Base-by-base conservation (phyloP, 345 rosid species). In the Streptanthus diversifolius region DNA sequence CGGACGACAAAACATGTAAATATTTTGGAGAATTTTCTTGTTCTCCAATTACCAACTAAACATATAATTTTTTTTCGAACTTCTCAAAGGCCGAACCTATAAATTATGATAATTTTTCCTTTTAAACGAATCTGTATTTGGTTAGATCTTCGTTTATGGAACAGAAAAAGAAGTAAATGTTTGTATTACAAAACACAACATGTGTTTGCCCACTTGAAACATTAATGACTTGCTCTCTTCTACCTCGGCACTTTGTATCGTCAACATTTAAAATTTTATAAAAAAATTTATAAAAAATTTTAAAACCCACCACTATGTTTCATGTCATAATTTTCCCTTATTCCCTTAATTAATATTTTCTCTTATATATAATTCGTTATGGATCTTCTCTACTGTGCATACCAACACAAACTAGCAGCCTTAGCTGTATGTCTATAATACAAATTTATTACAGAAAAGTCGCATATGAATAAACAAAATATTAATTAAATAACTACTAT, bases 171-270 rank as follows among this genome's bases (percentile, higher is more conserved):
- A 56, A 2, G 10, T 0, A 41, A 33, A 22, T 36, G 49, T 49
- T 61, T 32, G 53, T 17, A 53, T 52, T 24, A 62, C 58, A 62
- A 52, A 67, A 76, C 79, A 68, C 48, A 76, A 25, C 75, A 76
- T 76, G 75, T 76, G 70, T 76, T 75, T 76, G 70, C 59, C 59
- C 75, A 69, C 70, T 68, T 61, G 74, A 61, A 44, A 63, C 79
- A 76, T 76, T 69, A 62, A 53, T 69, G 75, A 69, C 51, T 69
- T 70, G 75, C 70, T 75, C 70, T 61, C 77, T 73, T 65, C 70
- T 68, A 75, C 41, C 65, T 69, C 75, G 44, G 70, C 79, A 76
- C 66, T 69, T 69, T 27, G 74, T 75, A 53, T 75, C 49, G 39
- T 68, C 57, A 59, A 41, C 69, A 75, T 75, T 41, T 68, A 19